A percentile compares a stretch with the other conserved stretches of the same genome.
Conservation (phyloP, 352 stramenopile species). For the Phytophthora gonapodyides region DNA sequence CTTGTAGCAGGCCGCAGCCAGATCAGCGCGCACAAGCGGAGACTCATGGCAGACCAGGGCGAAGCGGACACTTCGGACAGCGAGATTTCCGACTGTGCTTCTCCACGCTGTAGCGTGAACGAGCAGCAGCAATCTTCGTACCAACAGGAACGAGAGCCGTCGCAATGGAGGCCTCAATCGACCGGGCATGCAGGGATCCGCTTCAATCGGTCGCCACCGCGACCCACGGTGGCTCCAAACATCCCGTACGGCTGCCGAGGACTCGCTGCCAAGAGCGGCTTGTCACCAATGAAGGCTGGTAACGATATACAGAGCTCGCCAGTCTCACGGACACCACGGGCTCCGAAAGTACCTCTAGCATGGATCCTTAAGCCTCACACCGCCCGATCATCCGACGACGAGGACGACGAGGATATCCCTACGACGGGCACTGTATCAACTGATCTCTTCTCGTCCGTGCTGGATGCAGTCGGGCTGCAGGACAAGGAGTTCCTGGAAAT, state of each 20-base stretch:
- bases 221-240: conserved; percentile 16
- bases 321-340: conserved; percentile 17
- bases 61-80: conserved; percentile 26
- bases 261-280: conserved; percentile 11
- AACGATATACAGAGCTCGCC: conserved; percentile 9
- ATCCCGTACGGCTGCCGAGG: conserved; percentile 31
- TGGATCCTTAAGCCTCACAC: conserved; percentile 28
- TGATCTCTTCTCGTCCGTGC: conserved; percentile 49
- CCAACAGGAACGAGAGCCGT: conserved; percentile 17
- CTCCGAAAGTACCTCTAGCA: conserved; percentile 30
- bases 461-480: conserved; percentile 39
- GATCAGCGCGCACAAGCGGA: conserved; percentile 57
- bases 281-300: conserved; percentile 14
- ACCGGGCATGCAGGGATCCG: conserved; percentile 20
- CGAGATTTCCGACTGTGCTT: conserved; percentile 26
- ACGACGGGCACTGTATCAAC: conserved; percentile 33
- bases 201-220: conserved; percentile 31
- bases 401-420: conserved; percentile 10
- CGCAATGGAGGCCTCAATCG: conserved; percentile 16
- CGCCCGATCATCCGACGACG: background rate
- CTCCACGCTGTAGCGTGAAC: conserved; percentile 27
- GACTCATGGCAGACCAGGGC: conserved; percentile 31
- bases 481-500: conserved; percentile 53
- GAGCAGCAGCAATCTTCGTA: conserved; percentile 23
- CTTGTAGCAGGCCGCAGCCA: conserved; percentile 52